Conservation (phyloP, 2,329 filamentous ascomycete species). For the Trichocomaceae sp. region DNA sequence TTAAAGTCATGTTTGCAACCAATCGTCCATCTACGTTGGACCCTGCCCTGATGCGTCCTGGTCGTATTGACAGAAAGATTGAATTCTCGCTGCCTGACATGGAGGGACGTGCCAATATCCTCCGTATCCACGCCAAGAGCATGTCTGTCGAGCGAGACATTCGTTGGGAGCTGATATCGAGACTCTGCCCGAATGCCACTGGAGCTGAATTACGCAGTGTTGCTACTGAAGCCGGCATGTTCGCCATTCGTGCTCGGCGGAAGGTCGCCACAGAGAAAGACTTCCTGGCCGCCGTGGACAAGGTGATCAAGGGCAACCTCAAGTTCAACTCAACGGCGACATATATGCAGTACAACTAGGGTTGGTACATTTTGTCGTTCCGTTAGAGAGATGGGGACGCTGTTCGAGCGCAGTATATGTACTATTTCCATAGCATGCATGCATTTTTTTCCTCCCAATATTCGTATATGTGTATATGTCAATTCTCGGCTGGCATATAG, state of each 20-base stretch:
- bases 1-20: conserved; percentile 99
- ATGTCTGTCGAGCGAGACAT: conserved; percentile 99
- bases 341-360: conserved; percentile 98
- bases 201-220: conserved; percentile 94
- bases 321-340: conserved; percentile 99
- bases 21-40: conserved; percentile 94
- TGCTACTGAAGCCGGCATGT: conserved; percentile 98
- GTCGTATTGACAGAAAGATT: conserved; percentile 97
- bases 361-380: conserved; percentile 15
- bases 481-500: conserved; percentile 13
- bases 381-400: conserved; percentile 19
- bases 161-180: conserved; percentile 95
- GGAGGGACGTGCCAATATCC: conserved; percentile 93
- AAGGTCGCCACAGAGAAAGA: conserved; percentile 99
- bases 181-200: conserved; percentile 93
- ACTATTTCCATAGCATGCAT: conserved; percentile 16
- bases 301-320: conserved; percentile 97
- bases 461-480: not conserved
- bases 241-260: conserved; percentile 84
- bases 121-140: conserved; percentile 97
- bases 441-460: not conserved
- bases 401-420: conserved; percentile 29
- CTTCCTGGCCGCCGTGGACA: conserved; percentile 95
- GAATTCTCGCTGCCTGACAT: conserved; percentile 97
- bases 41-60: conserved; percentile 93